phyloP scores from a whole-genome alignment of 192 early-diverging fungal genomes.

The Entrophospora sp. region DNA sequence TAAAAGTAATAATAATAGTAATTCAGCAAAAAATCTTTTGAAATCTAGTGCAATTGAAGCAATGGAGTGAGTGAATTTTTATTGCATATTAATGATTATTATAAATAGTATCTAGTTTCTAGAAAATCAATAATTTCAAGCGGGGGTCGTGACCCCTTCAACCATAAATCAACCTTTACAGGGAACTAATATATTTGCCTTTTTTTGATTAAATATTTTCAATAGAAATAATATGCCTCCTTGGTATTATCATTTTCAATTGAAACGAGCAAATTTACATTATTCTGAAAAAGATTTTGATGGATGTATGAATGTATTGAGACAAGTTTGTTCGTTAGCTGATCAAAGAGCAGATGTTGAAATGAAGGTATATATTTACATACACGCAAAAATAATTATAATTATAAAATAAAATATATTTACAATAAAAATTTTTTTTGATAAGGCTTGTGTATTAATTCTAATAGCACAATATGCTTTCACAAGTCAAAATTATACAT shows the following conservation, averaged over 20 bases:
- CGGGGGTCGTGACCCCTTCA: too few relatives aligned
- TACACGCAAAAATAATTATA: too few relatives aligned
- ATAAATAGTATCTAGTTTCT: too few relatives aligned
- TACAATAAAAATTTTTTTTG: too few relatives aligned
- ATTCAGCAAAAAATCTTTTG: constrained; percentile 1
- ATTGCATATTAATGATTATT: too few relatives aligned
- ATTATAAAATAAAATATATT: too few relatives aligned
- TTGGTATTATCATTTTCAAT: constrained; percentile 11
- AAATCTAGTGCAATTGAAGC: not conserved
- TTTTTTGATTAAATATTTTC: too few relatives aligned
- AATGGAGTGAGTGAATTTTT: constrained; percentile 10
- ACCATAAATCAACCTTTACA: too few relatives aligned
- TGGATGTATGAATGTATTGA: constrained; percentile 2
- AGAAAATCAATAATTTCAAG: too few relatives aligned
- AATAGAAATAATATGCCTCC: constrained; percentile 1
- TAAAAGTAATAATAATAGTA: not conserved
- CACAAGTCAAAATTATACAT: not conserved
- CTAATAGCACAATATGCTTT: constrained; percentile 6
- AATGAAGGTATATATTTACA: constrained; percentile 6
- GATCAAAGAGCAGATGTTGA: constrained; percentile 16
- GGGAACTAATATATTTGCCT: too few relatives aligned
- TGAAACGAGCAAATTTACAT: not conserved
- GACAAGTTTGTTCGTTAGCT: not conserved
- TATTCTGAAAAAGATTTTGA: not conserved
- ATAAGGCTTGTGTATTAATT: constrained; percentile 7